These are phyloP conservation scores for Peronospora destructor DNA, from an alignment of 352 stramenopile species.

Conservation along the genomic window DNA sequence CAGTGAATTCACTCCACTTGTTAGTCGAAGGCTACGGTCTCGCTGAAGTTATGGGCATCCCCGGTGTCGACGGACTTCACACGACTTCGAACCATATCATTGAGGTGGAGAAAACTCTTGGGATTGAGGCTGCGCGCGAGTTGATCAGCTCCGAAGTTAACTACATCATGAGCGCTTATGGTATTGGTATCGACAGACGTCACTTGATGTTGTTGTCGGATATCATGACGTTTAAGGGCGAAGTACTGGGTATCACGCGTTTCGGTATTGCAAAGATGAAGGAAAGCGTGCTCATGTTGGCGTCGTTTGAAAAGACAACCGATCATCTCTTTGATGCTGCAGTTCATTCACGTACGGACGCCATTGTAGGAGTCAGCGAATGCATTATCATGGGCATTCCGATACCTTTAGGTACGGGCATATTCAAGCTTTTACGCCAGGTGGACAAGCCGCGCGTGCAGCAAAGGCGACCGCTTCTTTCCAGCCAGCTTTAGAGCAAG, in stretches of 20 bases:
- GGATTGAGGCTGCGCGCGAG: slow-evolving; percentile 96
- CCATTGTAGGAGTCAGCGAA: slow-evolving; percentile 98
- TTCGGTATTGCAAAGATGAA: slow-evolving; percentile 99
- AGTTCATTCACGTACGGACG: slow-evolving; percentile 94
- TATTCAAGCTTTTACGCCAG: slow-evolving; percentile 94
- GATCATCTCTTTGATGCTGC: slow-evolving; percentile 99
- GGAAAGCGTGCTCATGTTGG: slow-evolving; percentile 98
- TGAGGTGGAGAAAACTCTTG: slow-evolving; percentile 93
- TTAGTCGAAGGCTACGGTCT: slow-evolving; percentile 98
- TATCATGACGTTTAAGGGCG: slow-evolving; percentile 99
- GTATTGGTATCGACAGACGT: slow-evolving; percentile 97
- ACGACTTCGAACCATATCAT: slow-evolving; percentile 99
- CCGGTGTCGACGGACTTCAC: slow-evolving; percentile 92
- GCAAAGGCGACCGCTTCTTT: slow-evolving; percentile 46
- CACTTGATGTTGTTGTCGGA: slow-evolving; percentile 98
- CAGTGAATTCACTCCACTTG: slow-evolving; percentile 89
- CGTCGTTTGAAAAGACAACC: slow-evolving; percentile 99
- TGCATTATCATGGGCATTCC: slow-evolving; percentile 99
- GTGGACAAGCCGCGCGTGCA: slow-evolving; percentile 68
- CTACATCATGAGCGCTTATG: slow-evolving; percentile 99
- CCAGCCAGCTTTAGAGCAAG: neutral
- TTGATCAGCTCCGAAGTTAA: slow-evolving; percentile 97
- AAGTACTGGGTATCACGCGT: slow-evolving; percentile 86
- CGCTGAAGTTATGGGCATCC: slow-evolving; percentile 96
- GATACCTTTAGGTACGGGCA: slow-evolving; percentile 95